Evolutionary conservation across 2,329 filamentous ascomycete species (phyloP).

Genomic region (Xylariaceae sp.): DNA sequence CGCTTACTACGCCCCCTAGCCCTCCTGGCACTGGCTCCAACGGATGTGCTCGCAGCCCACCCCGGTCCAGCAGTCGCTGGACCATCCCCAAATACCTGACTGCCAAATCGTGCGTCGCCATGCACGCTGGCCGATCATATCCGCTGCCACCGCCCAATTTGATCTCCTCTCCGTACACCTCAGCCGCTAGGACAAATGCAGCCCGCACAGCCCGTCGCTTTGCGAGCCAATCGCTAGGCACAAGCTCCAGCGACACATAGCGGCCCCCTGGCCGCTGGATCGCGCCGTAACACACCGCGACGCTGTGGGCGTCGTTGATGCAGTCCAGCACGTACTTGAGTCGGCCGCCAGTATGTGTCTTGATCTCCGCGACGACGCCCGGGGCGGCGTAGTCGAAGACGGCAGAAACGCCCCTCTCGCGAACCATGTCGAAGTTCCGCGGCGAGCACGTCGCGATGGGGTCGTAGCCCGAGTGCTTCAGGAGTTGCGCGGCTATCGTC

Average conservation of each 20-base stretch:
- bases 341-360: conserved; percentile 40
- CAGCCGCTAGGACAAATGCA: conserved; percentile 5
- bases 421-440: conserved; percentile 16
- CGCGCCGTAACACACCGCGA: conserved; percentile 38
- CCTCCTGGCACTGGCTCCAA: conserved; percentile 1
- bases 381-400: conserved; percentile 49
- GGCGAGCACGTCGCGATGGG: conserved; percentile 11
- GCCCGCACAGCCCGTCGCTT: conserved; percentile 8
- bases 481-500: conserved; percentile 12
- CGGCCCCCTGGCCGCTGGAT: conserved; percentile 29
- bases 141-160: not conserved
- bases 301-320: conserved; percentile 39
- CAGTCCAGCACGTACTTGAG: conserved; percentile 47
- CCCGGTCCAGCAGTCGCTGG: conserved; percentile 10
- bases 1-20: conserved; percentile 7
- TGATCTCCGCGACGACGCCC: conserved; percentile 43
- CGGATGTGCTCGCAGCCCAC: conserved; percentile 13
- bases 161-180: conserved; percentile 7
- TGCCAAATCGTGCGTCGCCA: not conserved
- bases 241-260: conserved; percentile 20
- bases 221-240: not conserved
- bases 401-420: conserved; percentile 43
- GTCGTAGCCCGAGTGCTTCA: not conserved
- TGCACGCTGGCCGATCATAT: not conserved
- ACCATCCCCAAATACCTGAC: not conserved